Evolutionary conservation across 2,329 filamentous ascomycete species (phyloP), one percentile per base, ranked within the genome.

Genomic region (Botryotinia calthae): DNA sequence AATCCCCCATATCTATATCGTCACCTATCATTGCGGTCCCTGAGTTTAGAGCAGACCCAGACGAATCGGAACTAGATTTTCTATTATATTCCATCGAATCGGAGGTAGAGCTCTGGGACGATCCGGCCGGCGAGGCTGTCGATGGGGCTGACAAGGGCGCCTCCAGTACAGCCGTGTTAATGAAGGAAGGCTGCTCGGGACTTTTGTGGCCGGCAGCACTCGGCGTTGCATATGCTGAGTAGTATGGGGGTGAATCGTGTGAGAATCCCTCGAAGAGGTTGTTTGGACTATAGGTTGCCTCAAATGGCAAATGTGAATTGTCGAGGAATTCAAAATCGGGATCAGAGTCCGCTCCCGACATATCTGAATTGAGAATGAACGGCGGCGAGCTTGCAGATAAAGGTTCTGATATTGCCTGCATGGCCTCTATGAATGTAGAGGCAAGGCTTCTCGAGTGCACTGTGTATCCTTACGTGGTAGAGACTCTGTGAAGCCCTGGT

Each of bases 11-110:
- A 68, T 83, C 82, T 63, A 81, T 78, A 59, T 81, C 82, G 76
- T 84, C 82, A 67, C 81, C 81, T 82, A 86, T 85, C 77, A 82
- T 82, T 51, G 82, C 69, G 78, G 87, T 85, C 68, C 80, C 81
- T 20, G 82, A 76, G 54, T 82, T 82, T 72, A 82, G 79, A 46
- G 80, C 82, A 31, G 84, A 83, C 75, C 85, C 84, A 25, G 84
- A 83, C 10, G 85, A 86, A 31, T 82, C 82, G 2, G 84, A 84
- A 75, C 84, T 85, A 25, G 82, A 82, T 51, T 85, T 83, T 72
- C 84, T 82, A 78, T 86, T 86, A 46, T 85, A 86, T 56, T 83
- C 83, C 20, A 84, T 85, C 14, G 86, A 87, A 74, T 87, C 86
- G 68, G 86, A 87, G 6, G 85, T 85, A 4, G 85, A 86, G 77